A percentile compares a stretch with the other conserved stretches of the same genome.
phyloP scores from a whole-genome alignment of 768 basidiomycete species.

The Hygrophorus russula region DNA sequence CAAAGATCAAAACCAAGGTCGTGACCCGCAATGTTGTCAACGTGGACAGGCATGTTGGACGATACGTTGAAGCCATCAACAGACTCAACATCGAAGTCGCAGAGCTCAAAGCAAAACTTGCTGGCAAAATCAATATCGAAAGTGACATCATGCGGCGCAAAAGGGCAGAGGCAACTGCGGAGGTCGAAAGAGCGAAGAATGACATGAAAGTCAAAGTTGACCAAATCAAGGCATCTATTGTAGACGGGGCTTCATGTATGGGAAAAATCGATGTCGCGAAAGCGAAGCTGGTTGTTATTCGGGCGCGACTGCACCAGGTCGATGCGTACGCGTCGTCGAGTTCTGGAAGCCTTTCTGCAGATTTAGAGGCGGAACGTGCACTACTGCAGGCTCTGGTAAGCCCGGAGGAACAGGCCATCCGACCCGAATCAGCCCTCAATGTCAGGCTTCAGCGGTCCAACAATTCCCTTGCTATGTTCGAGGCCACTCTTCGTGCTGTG shows the following conservation, averaged over 20 bases:
- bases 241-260: conserved; percentile 65
- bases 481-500: conserved; percentile 75
- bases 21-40: conserved; percentile 93
- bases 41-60: conserved; percentile 89
- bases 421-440: conserved; percentile 46
- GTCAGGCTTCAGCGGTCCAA: conserved; percentile 52
- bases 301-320: conserved; percentile 48
- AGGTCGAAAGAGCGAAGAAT: conserved; percentile 61
- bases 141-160: conserved; percentile 54
- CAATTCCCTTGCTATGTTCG: conserved; percentile 74
- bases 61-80: conserved; percentile 92
- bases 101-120: conserved; percentile 77
- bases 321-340: conserved; percentile 27
- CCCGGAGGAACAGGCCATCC: conserved; percentile 61
- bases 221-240: conserved; percentile 58
- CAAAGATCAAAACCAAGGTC: conserved; percentile 97
- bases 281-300: conserved; percentile 53
- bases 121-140: conserved; percentile 56
- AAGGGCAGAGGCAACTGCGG: conserved; percentile 57
- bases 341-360: conserved; percentile 30
- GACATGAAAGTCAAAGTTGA: conserved; percentile 66
- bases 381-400: conserved; percentile 55
- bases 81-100: conserved; percentile 75
- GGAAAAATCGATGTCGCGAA: conserved; percentile 65
- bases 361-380: conserved; percentile 63